A percentile compares a stretch with the other conserved stretches of the same genome.
phyloP scores from a whole-genome alignment of 257 asterid genomes.

The Solanum paucissectum region DNA sequence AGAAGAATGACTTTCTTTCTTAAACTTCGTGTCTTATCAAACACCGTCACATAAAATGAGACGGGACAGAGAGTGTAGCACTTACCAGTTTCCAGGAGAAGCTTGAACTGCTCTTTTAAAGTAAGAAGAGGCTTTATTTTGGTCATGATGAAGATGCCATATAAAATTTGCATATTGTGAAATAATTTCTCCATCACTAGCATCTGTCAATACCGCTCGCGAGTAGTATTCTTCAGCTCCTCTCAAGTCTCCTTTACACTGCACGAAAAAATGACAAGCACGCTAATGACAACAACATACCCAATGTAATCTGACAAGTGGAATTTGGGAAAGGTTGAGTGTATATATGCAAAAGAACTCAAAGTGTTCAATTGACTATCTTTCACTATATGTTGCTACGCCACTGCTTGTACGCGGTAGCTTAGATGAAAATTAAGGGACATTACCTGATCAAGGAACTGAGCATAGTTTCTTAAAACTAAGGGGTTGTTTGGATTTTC shows the following conservation, averaged over 20 bases:
- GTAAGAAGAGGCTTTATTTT: conserved; percentile 36
- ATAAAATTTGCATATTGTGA: conserved; percentile 50
- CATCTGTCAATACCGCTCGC: conserved; percentile 47
- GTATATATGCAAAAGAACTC: neutral
- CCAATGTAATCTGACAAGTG: neutral
- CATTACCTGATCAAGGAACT: conserved; percentile 47
- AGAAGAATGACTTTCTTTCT: neutral
- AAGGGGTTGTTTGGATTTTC: conserved; percentile 47
- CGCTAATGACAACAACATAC: neutral
- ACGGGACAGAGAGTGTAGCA: neutral
- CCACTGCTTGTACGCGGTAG: neutral
- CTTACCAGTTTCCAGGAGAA: conserved; percentile 54
- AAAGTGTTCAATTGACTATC: neutral
- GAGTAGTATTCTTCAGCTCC: conserved; percentile 66
- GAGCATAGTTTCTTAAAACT: conserved; percentile 43
- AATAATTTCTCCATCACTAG: conserved; percentile 45
- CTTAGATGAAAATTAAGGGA: neutral
- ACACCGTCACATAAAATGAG: neutral
- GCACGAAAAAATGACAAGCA: neutral
- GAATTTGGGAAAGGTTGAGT: neutral
- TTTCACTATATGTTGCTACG: neutral
- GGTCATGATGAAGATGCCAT: conserved; percentile 62
- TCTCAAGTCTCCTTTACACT: conserved; percentile 55
- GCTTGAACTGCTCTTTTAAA: conserved; percentile 56
- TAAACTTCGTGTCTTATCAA: neutral